A percentile compares a stretch with the other conserved stretches of the same genome.
Conservation (phyloP, 495 filamentous ascomycete genomes). For the Penicillium samsonianum region DNA sequence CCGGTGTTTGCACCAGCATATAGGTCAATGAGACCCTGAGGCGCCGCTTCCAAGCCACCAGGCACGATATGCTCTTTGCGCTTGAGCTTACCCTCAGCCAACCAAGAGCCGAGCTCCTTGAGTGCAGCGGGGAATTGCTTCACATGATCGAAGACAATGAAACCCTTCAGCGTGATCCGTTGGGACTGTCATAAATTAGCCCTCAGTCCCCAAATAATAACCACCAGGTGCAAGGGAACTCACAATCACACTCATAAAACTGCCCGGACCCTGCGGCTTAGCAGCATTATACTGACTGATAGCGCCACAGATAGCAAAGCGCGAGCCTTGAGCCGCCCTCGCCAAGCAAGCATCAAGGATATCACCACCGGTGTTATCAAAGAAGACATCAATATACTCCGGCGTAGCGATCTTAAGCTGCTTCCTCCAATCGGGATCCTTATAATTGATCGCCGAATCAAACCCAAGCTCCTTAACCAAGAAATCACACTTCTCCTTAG, state of each 20-base stretch:
- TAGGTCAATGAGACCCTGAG: slow-evolving; percentile 49
- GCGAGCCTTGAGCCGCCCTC: slow-evolving; percentile 45
- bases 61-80: slow-evolving; percentile 56
- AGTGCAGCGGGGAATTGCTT: slow-evolving; percentile 46
- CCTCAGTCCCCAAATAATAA: background rate
- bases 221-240: slow-evolving; percentile 18
- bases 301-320: slow-evolving; percentile 56
- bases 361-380: slow-evolving; percentile 59
- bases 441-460: slow-evolving; percentile 58
- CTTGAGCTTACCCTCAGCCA: slow-evolving; percentile 56
- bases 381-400: slow-evolving; percentile 58
- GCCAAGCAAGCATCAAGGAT: slow-evolving; percentile 56
- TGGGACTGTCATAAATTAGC: slow-evolving; percentile 41
- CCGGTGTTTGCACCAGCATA: slow-evolving; percentile 55
- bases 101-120: slow-evolving; percentile 50
- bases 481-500: slow-evolving; percentile 49
- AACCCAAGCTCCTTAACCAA: slow-evolving; percentile 52
- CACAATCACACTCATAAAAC: slow-evolving; percentile 54
- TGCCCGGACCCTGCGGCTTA: slow-evolving; percentile 48
- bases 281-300: slow-evolving; percentile 56
- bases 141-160: slow-evolving; percentile 56
- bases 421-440: slow-evolving; percentile 52
- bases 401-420: slow-evolving; percentile 50
- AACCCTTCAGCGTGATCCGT: slow-evolving; percentile 56
- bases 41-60: slow-evolving; percentile 53